Evolutionary conservation across 2,329 filamentous ascomycete genomes (phyloP), one percentile per base, ranked within the genome.

Genomic region (Celoporthe dispersa): DNA sequence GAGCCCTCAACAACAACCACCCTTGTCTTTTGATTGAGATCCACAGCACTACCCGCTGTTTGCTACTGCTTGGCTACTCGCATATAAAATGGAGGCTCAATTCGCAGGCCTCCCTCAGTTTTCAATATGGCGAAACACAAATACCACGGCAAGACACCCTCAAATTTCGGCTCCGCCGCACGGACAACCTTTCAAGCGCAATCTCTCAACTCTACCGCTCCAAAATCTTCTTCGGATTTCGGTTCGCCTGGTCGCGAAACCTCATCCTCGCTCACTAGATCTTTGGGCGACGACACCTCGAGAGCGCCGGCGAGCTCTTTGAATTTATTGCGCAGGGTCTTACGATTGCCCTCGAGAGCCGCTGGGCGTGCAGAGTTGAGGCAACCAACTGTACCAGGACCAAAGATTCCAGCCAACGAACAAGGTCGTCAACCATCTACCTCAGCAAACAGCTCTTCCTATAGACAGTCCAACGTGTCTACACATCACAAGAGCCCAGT

Each of bases 111-210:
- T 31, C 25, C 28, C 53, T 31, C 25, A 31, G 3, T 16, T 8
- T 16, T 31, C 25, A 31, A 33, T 2, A 57, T 57, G 53, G 53
- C 53, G 53, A 57, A 57, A 57, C 53, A 57, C 28, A 57, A 57
- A 57, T 16, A 31, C 14, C 53, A 31, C 14, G 28, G 53, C 25
- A 57, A 57, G 28, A 33, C 12, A 57, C 53, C 53, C 53, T 57
- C 53, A 57, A 57, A 57, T 57, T 31, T 57, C 53, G 53, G 53
- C 53, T 57, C 53, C 14, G 33, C 53, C 53, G 53, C 53, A 57
- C 53, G 53, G 53, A 57, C 53, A 57, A 14, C 14, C 25, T 28
- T 8, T 7, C 25, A 6, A 19, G 53, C 28, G 28, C 53, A 31
- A 57, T 31, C 53, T 57, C 53, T 57, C 14, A 28, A 57, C 28